phyloP scores from a whole-genome alignment of 2,329 filamentous ascomycete species.

The Chrysoporthe austroafricana region DNA sequence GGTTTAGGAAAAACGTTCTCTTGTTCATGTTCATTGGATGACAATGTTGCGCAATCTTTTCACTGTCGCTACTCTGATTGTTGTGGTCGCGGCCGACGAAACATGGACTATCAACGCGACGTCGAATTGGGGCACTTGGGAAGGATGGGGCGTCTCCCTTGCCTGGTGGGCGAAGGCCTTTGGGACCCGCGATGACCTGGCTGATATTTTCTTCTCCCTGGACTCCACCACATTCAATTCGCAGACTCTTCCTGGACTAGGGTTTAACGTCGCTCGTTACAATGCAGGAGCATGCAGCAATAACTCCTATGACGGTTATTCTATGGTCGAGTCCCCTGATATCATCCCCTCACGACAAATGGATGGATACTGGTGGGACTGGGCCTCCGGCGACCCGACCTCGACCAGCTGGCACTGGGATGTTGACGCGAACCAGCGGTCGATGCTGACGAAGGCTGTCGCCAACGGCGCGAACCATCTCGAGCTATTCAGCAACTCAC shows the following conservation, averaged over 20 bases:
- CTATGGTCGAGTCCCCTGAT: constrained; percentile 42
- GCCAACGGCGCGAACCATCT: constrained; percentile 41
- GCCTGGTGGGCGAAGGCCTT: constrained; percentile 50
- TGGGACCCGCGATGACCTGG: constrained; percentile 45
- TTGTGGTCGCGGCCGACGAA: constrained; percentile 32
- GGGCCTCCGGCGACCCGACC: constrained; percentile 39
- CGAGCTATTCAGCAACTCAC: constrained; percentile 51
- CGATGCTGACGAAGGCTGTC: constrained; percentile 44
- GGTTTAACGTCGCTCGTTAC: constrained; percentile 48
- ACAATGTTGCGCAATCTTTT: constrained; percentile 8
- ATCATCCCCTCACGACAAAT: constrained; percentile 45
- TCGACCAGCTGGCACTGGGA: constrained; percentile 46
- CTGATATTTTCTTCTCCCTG: constrained; percentile 46
- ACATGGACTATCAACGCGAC: constrained; percentile 39
- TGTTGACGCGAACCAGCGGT: constrained; percentile 45
- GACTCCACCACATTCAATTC: constrained; percentile 37
- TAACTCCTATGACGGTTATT: constrained; percentile 39
- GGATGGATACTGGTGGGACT: constrained; percentile 46
- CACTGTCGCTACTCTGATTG: neutral
- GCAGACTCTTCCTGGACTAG: constrained; percentile 42
- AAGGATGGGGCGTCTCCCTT: constrained; percentile 48
- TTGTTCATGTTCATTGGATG: neutral
- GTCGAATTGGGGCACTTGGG: constrained; percentile 46
- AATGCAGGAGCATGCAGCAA: constrained; percentile 47
- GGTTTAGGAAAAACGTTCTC: neutral